phyloP scores from a whole-genome alignment of 148 eudicot species.

The Amaranthus hypochondriacus region DNA sequence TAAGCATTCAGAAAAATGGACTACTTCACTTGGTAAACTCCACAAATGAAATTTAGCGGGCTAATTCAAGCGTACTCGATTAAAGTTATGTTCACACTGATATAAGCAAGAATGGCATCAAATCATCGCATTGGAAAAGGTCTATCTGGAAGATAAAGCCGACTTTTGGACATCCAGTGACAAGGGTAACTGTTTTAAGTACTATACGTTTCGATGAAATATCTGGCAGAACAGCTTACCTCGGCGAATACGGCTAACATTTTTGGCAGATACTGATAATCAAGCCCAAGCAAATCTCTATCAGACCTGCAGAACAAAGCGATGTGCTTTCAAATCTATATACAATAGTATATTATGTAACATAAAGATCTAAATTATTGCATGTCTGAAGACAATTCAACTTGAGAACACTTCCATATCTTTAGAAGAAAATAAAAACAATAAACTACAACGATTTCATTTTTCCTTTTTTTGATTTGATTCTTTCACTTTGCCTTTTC shows the following conservation, averaged over 20 bases:
- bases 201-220: too few relatives aligned
- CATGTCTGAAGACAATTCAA: background rate
- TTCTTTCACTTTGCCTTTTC: too few relatives aligned
- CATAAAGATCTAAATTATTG: background rate
- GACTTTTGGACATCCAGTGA: background rate
- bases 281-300: slow-evolving; percentile 35
- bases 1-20: too few relatives aligned
- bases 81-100: background rate
- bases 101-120: background rate
- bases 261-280: slow-evolving; percentile 35
- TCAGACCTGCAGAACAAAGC: slow-evolving; percentile 37
- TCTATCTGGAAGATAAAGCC: background rate
- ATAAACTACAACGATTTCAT: too few relatives aligned
- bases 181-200: too few relatives aligned
- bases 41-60: background rate
- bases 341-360: background rate
- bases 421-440: background rate
- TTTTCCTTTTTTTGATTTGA: too few relatives aligned
- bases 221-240: slow-evolving; percentile 21
- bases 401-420: background rate
- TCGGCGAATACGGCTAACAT: slow-evolving; percentile 45
- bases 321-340: background rate
- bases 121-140: background rate
- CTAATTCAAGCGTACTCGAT: too few relatives aligned
- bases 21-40: background rate